Evolutionary conservation across 768 basidiomycete genomes (phyloP).

Genomic region (Auriculariales sp.): DNA sequence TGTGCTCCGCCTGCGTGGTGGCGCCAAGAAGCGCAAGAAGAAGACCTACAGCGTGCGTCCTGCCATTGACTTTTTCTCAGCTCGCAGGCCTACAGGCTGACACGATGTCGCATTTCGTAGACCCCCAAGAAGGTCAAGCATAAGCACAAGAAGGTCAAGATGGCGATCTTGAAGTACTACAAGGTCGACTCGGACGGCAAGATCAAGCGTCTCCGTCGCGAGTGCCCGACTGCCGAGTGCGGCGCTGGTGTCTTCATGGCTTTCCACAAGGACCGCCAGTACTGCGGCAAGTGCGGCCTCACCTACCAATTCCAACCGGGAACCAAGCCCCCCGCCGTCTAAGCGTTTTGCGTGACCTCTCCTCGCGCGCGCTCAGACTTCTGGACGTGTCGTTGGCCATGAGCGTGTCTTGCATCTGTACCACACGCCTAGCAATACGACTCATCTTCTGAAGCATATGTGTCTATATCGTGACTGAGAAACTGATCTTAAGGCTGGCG

Average conservation of each 20-base stretch:
- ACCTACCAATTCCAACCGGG: slow-evolving; percentile 69
- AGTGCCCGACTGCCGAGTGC: slow-evolving; percentile 56
- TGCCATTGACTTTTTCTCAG: not conserved
- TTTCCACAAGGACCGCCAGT: slow-evolving; percentile 95
- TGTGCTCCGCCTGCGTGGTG: slow-evolving; percentile 95
- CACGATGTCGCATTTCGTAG: slow-evolving; percentile 21
- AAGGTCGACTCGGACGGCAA: slow-evolving; percentile 99
- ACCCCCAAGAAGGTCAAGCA: slow-evolving; percentile 99
- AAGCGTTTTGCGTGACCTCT: too few species aligned
- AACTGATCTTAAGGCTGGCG: too few species aligned
- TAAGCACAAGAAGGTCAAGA: slow-evolving; percentile 99
- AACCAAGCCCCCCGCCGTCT: slow-evolving; percentile 7
- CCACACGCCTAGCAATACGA: too few species aligned
- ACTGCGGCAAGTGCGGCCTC: slow-evolving; percentile 90
- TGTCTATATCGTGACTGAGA: too few species aligned
- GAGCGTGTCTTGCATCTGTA: too few species aligned
- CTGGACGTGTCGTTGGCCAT: too few species aligned
- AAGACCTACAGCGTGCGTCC: slow-evolving; percentile 88
- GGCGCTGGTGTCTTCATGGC: slow-evolving; percentile 65
- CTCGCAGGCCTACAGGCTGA: slow-evolving; percentile 5
- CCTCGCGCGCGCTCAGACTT: too few species aligned
- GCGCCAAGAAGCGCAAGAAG: slow-evolving; percentile 99
- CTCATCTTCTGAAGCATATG: too few species aligned
- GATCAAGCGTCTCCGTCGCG: slow-evolving; percentile 97
- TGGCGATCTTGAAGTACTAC: slow-evolving; percentile 99